Conservation (phyloP, 2,329 filamentous ascomycete genomes). For the Epicoccum sorghinum region DNA sequence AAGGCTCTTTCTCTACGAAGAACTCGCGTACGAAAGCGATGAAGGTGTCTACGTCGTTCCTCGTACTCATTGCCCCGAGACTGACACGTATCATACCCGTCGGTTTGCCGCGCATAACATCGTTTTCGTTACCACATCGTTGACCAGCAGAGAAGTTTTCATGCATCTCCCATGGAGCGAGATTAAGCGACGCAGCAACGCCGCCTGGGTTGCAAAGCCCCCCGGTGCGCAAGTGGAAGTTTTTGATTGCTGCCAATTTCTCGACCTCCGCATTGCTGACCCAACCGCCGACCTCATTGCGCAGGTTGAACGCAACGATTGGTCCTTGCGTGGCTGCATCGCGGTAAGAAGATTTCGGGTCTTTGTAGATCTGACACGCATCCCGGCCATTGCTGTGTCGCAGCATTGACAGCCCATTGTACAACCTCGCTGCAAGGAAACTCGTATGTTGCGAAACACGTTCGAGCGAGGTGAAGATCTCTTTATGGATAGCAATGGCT, state of each 20-base stretch:
- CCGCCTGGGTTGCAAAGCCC: conserved; percentile 92
- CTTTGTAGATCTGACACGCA: conserved; percentile 71
- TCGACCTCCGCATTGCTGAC: conserved; percentile 84
- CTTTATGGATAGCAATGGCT: conserved; percentile 72
- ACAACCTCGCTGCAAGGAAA: conserved; percentile 66
- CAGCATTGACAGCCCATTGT: conserved; percentile 63
- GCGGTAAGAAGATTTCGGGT: conserved; percentile 49
- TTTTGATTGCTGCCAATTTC: conserved; percentile 78
- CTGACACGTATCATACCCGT: conserved; percentile 87
- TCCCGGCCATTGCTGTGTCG: conserved; percentile 70
- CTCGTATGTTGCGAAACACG: conserved; percentile 73
- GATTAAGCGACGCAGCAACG: conserved; percentile 72
- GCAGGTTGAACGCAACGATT: conserved; percentile 82
- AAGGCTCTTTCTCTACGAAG: conserved; percentile 45
- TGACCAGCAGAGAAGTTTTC: conserved; percentile 84
- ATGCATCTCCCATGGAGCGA: conserved; percentile 81
- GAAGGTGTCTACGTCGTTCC: conserved; percentile 74
- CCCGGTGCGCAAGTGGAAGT: conserved; percentile 85
- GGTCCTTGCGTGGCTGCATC: conserved; percentile 66
- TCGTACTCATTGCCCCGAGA: conserved; percentile 86
- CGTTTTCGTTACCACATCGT: conserved; percentile 81
- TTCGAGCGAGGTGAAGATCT: conserved; percentile 74
- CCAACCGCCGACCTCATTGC: conserved; percentile 72
- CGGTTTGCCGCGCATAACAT: conserved; percentile 82
- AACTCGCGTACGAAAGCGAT: conserved; percentile 67